These are phyloP conservation scores for Alternaria gaisen DNA, from an alignment of 2,329 filamentous ascomycete genomes.

Conservation along the genomic window DNA sequence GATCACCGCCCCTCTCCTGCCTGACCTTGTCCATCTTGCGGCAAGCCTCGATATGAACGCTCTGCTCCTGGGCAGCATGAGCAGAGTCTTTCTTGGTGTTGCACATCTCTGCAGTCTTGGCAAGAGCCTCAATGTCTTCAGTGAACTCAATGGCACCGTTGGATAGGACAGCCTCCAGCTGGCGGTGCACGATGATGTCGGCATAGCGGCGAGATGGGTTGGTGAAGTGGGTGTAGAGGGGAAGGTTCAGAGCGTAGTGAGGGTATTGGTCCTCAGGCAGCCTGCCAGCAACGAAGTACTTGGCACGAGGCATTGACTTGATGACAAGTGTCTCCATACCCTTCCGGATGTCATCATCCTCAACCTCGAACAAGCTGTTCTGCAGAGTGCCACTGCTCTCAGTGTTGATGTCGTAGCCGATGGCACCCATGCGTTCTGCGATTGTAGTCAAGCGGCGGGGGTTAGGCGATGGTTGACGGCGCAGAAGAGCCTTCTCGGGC, in stretches of 20 bases:
- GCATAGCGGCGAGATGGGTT: conserved; percentile 94
- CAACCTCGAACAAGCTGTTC: conserved; percentile 92
- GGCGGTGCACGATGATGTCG: conserved; percentile 93
- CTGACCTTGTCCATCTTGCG: conserved; percentile 93
- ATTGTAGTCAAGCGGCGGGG: conserved; percentile 88
- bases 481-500: conserved; percentile 91
- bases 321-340: conserved; percentile 96
- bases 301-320: conserved; percentile 95
- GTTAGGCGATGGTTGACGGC: conserved; percentile 86
- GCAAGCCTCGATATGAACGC: conserved; percentile 97
- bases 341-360: conserved; percentile 88
- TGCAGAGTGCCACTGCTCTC: conserved; percentile 90
- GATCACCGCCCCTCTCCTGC: conserved; percentile 84
- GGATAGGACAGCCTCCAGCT: conserved; percentile 86
- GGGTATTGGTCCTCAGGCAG: conserved; percentile 78
- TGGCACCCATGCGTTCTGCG: conserved; percentile 88
- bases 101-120: conserved; percentile 93
- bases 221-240: conserved; percentile 96
- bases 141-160: conserved; percentile 83
- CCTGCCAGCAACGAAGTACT: conserved; percentile 90
- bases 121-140: conserved; percentile 86
- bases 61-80: conserved; percentile 97
- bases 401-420: conserved; percentile 89
- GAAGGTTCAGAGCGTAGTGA: conserved; percentile 92
- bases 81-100: conserved; percentile 99